These are phyloP conservation scores for Plasmodium fragile DNA, from an alignment of 169 alveolate genomes.

Conservation along the genomic window DNA sequence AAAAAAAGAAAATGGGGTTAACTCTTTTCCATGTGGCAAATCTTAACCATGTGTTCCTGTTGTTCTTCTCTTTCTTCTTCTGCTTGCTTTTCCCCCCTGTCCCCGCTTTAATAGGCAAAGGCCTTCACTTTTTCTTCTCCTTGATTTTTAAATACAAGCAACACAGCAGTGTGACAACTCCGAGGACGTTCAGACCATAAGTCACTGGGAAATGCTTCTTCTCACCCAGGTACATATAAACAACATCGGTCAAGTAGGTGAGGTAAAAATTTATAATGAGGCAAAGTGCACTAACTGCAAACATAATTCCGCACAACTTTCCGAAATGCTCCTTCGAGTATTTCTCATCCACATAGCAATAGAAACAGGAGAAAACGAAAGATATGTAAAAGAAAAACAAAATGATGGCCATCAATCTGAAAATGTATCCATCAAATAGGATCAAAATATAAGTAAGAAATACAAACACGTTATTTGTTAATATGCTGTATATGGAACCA, in stretches of 20 bases:
- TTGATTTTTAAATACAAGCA: constrained; percentile 47
- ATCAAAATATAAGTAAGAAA: constrained; percentile 27
- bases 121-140: constrained; percentile 30
- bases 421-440: constrained; percentile 26
- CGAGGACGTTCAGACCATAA: constrained; percentile 42
- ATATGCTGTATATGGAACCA: constrained; percentile 53
- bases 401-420: constrained; percentile 18
- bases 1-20: neutral
- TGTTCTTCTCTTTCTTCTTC: neutral
- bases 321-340: constrained; percentile 73
- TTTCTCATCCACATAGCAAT: constrained; percentile 66
- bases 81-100: neutral
- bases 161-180: constrained; percentile 14
- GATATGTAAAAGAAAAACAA: constrained; percentile 40
- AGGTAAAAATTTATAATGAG: constrained; percentile 38
- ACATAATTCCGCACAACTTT: constrained; percentile 64
- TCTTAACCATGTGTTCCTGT: neutral
- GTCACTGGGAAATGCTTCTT: constrained; percentile 30
- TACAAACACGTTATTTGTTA: constrained; percentile 31
- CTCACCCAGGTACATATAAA: constrained; percentile 21
- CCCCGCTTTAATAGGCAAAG: neutral
- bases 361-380: constrained; percentile 47
- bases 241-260: constrained; percentile 57
- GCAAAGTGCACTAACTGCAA: constrained; percentile 55
- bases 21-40: neutral